phyloP scores from a whole-genome alignment of 2,329 filamentous ascomycete genomes.

The Lachnum nothofagi region DNA sequence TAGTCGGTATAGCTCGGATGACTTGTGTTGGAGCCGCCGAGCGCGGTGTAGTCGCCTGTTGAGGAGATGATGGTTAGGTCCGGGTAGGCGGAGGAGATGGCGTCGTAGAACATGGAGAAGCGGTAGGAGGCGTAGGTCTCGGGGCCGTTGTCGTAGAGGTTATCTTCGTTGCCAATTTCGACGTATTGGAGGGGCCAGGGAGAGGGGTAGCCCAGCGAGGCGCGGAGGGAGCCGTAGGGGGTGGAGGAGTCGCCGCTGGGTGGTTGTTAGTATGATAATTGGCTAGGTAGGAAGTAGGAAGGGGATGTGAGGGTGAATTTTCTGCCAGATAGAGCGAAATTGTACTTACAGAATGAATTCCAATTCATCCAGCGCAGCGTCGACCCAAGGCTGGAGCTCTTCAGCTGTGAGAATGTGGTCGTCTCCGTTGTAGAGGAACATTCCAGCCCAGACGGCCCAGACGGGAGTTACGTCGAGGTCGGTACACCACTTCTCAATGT shows the following conservation, averaged over 20 bases:
- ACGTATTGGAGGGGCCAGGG: conserved; percentile 48
- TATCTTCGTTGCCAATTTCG: conserved; percentile 50
- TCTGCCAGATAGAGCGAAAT: no score
- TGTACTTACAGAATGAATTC: conserved; percentile 51
- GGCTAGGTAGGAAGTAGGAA: no score
- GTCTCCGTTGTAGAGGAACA: conserved; percentile 34
- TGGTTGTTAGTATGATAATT: no score
- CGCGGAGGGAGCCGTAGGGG: conserved; percentile 43
- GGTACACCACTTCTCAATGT: conserved; percentile 37
- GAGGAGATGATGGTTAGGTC: conserved; percentile 42
- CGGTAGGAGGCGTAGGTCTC: conserved; percentile 36
- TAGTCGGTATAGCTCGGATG: conserved; percentile 18
- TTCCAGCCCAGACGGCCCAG: conserved; percentile 45
- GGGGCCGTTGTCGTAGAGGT: conserved; percentile 39
- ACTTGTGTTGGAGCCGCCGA: conserved; percentile 4
- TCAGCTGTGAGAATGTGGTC: conserved; percentile 6
- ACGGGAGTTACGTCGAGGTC: conserved; percentile 44
- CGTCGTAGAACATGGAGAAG: conserved; percentile 45
- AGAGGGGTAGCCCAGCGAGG: conserved; percentile 44
- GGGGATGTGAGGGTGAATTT: no score
- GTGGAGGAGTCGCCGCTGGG: conserved; percentile 41
- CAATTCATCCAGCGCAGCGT: conserved; percentile 46
- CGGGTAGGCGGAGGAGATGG: conserved; percentile 36
- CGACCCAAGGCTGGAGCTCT: conserved; percentile 40
- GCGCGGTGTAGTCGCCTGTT: conserved; percentile 17